phyloP scores from a whole-genome alignment of 768 basidiomycete species.

The Podaxis sp. region DNA sequence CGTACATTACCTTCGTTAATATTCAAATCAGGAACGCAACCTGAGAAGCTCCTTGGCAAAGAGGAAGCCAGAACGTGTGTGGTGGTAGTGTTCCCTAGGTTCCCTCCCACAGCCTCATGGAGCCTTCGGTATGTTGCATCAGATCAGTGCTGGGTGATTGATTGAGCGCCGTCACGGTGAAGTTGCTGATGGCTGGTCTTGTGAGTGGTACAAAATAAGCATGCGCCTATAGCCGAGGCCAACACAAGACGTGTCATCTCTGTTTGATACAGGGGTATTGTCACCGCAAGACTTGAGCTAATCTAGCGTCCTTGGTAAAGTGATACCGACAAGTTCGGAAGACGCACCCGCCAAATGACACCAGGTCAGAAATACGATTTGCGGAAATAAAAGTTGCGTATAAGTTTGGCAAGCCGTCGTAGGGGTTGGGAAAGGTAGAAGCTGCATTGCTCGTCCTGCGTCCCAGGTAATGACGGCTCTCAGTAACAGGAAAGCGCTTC shows the following conservation, averaged over 20 bases:
- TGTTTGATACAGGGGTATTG: background rate
- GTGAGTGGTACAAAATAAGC: background rate
- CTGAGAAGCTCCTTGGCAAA: constrained; percentile 73
- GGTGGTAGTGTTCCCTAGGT: constrained; percentile 26
- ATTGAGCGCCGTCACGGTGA: constrained; percentile 53
- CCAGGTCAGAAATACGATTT: constrained; percentile 59
- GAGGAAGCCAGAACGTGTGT: constrained; percentile 43
- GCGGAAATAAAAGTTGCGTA: constrained; percentile 20
- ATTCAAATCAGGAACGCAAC: constrained; percentile 40
- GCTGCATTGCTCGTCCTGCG: background rate
- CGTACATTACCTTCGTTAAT: constrained; percentile 27
- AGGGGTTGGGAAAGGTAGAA: no score
- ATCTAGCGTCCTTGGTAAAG: constrained; percentile 36
- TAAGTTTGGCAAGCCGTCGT: constrained; percentile 13
- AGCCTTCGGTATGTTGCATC: constrained; percentile 17
- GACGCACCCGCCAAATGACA: constrained; percentile 48
- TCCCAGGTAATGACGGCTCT: constrained; percentile 2
- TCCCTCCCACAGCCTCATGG: constrained; percentile 13
- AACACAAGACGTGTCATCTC: background rate
- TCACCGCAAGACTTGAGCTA: constrained; percentile 39
- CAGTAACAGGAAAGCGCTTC: constrained; percentile 3
- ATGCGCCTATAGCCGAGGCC: background rate
- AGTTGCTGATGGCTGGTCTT: constrained; percentile 46
- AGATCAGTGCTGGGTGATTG: background rate
- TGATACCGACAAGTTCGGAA: constrained; percentile 21